These are phyloP conservation scores for Wickerhamomyces sp. DNA, from an alignment of 1,139 yeast genomes.

Conservation along the genomic window DNA sequence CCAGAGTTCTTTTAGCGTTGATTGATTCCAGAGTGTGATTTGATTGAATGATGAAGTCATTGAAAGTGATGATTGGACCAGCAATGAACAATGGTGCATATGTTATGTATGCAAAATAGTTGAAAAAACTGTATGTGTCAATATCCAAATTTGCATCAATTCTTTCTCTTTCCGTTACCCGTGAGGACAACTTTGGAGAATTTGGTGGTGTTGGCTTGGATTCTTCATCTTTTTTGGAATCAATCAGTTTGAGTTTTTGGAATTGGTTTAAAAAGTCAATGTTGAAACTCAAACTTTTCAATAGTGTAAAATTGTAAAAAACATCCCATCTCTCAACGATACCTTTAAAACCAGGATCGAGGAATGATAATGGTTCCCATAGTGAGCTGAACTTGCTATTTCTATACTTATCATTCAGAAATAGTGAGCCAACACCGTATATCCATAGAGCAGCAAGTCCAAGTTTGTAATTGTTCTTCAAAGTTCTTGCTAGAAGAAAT, in stretches of 20 bases:
- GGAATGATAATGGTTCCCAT: constrained; percentile 32
- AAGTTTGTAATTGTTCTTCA: constrained; percentile 22
- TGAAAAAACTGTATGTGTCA: constrained; percentile 51
- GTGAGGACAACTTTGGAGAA: constrained; percentile 23
- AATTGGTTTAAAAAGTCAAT: constrained; percentile 62
- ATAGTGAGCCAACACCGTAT: constrained; percentile 71
- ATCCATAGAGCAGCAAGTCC: constrained; percentile 56
- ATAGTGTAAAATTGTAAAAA: constrained; percentile 80
- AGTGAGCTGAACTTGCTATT: constrained; percentile 44
- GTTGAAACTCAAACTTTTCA: constrained; percentile 79
- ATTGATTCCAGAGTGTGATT: constrained; percentile 45
- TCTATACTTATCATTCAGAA: constrained; percentile 67
- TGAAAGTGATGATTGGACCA: constrained; percentile 91
- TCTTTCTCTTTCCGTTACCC: constrained; percentile 57
- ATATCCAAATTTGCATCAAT: constrained; percentile 57
- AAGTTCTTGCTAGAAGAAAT: constrained; percentile 46
- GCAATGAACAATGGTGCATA: constrained; percentile 92
- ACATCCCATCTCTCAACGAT: constrained; percentile 93
- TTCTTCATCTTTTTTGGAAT: constrained; percentile 17
- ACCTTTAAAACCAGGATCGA: constrained; percentile 64
- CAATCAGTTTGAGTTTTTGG: constrained; percentile 17
- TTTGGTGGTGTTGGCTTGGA: constrained; percentile 23
- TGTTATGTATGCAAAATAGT: constrained; percentile 70
- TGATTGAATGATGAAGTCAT: constrained; percentile 78
- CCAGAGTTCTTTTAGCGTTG: constrained; percentile 42